Evolutionary conservation across 2,329 filamentous ascomycete species (phyloP).

Genomic region (Colletotrichum sp.): DNA sequence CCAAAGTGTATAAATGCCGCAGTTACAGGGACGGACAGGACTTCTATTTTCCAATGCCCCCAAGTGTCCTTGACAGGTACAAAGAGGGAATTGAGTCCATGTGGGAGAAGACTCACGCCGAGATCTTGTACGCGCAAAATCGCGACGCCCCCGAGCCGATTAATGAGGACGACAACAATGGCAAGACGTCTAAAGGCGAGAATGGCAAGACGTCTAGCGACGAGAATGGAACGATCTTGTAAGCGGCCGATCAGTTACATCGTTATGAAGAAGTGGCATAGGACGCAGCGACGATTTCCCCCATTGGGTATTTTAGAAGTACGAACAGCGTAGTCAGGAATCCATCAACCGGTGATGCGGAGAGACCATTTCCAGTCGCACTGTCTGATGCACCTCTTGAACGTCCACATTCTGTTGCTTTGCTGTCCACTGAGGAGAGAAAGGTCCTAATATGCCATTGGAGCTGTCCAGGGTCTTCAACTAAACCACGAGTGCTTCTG

Average conservation of each 20-base stretch:
- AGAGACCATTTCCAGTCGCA: accelerated
- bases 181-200: too few relatives aligned
- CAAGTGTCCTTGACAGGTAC: too few relatives aligned
- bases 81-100: too few relatives aligned
- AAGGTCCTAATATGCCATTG: not conserved
- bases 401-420: not conserved
- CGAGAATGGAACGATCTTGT: not conserved
- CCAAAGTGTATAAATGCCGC: too few relatives aligned
- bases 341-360: not conserved
- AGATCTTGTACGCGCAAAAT: not conserved
- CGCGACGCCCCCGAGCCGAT: too few relatives aligned
- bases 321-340: not conserved
- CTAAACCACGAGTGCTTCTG: accelerated
- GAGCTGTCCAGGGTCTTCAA: accelerated
- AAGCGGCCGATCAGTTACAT: not conserved
- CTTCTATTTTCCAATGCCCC: too few relatives aligned
- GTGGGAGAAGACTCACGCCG: not conserved
- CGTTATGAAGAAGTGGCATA: not conserved
- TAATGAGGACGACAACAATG: not conserved
- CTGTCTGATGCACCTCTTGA: not conserved
- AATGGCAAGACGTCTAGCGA: not conserved
- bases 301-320: not conserved
- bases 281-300: not conserved
- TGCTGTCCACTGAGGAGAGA: not conserved
- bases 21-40: too few relatives aligned